Base-by-base conservation (phyloP, 1,284 basidiomycete species). In the Peniophora sp. region DNA sequence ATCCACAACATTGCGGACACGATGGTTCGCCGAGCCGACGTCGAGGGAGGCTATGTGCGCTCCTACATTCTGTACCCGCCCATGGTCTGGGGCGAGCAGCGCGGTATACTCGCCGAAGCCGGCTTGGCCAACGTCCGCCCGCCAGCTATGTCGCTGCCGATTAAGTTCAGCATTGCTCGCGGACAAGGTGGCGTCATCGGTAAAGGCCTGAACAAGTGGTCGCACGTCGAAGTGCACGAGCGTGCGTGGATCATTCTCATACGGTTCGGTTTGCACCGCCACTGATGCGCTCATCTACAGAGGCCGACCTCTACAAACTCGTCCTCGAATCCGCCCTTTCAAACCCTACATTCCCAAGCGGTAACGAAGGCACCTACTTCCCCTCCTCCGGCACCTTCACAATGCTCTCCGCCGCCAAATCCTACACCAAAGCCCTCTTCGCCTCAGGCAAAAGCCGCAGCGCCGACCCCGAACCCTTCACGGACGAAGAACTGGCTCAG, bases 21-120 rank as follows among this genome's bases (percentile, higher is more conserved):
- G 3, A 54, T 58, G 3, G 51, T 78, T 27, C 54, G 72, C 12
- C 60, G 58, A 3, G 77, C 74, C 3, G 74, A 76, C 51, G 60
- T 64, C 49, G 63, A 71, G 61, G 72, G 74, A 68, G 77, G 70
- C 10, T 70, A 66, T 48, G 69, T 72, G 49, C 70, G 67, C 54
- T 67, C 73, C 3, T 73, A 74, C 55, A 73, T 79, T 47, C 60
- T 79, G 48, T 63, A 74, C 6, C 76, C 75, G 0, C 64, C 71
- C 9, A 73, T 70, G 0, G 72, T 79, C 41, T 79, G 72, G 47
- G 77, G 76, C 6, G 59, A 73, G 3, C 73, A 72, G 1, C 60
- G 62, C 3, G 72, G 73, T 8, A 58, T 66, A 15, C 61, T 79
- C 17, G 71, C 73, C n/a, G 70, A 75, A 24, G 60, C 64, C 2